Evolutionary conservation across 768 basidiomycete genomes (phyloP).

Genomic region (Lactarius sanguifluus): DNA sequence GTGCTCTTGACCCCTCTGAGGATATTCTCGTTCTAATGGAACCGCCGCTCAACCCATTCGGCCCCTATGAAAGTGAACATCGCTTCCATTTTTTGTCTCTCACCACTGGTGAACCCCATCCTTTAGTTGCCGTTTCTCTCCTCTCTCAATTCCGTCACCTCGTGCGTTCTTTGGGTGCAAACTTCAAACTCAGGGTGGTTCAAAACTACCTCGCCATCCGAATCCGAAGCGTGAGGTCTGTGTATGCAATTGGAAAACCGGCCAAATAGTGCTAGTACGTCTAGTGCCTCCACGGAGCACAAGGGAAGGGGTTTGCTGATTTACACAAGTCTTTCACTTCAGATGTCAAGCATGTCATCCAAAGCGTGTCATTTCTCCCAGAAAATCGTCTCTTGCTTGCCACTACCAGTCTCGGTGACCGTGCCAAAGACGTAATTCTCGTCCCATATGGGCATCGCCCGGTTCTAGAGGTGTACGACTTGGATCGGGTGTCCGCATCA

Average conservation of each 20-base stretch:
- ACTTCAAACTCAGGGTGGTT: not conserved
- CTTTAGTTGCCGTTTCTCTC: not conserved
- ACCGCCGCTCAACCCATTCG: not conserved
- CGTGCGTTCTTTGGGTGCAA: not conserved
- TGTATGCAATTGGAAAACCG: slow-evolving; percentile 16
- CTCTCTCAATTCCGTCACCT: not conserved
- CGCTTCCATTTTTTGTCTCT: slow-evolving; percentile 16
- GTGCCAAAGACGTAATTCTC: not conserved
- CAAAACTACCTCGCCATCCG: slow-evolving; percentile 6
- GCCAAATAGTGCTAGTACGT: slow-evolving; percentile 17
- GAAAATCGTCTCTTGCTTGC: slow-evolving; percentile 9
- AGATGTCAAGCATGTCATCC: not conserved
- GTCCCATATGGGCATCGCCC: not conserved
- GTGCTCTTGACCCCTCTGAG: slow-evolving; percentile 13
- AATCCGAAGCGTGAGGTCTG: not conserved
- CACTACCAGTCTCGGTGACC: not conserved
- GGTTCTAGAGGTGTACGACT: slow-evolving; percentile 5
- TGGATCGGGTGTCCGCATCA: not conserved
- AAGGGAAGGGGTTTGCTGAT: not conserved
- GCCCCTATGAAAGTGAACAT: too few relatives aligned
- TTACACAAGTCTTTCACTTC: not conserved
- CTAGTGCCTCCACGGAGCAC: not conserved
- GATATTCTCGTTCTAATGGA: slow-evolving; percentile 15
- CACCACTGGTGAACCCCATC: slow-evolving; percentile 19
- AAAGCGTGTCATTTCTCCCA: slow-evolving; percentile 1